Evolutionary conservation across 2,329 filamentous ascomycete genomes (phyloP), one percentile per base, ranked within the genome.

Genomic region (Phialophora verrucosa): DNA sequence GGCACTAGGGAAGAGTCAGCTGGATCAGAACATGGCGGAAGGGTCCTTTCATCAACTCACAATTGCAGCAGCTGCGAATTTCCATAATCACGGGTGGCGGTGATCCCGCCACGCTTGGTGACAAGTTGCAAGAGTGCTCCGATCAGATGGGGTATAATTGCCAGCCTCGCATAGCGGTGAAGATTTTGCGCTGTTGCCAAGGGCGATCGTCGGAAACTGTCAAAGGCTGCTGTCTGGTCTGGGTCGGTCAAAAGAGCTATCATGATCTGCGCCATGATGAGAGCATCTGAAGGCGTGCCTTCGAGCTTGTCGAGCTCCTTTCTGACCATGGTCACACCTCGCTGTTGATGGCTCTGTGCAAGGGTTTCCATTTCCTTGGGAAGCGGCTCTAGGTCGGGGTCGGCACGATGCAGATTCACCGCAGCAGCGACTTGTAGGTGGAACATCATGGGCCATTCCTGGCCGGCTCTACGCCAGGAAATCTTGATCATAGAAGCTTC

Each of bases 261-360:
- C 61, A 67, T 67, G 50, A 64, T 53, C 56, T 60, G 42, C 3
- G 65, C 65, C 65, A 67, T 67, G 55, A 67, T 50, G 23, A 67
- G 44, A 14, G 55, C 56, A 61, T 67, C 65, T 5, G 65, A 58
- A 17, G 65, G 31, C 5, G 57, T 56, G 12, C 56, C 57, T 42
- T 55, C 42, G n/a, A 64, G 61, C 31, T 32, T 61, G 17, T 57
- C 23, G 17, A 67, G 56, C 50, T 55, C 56, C 6, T 29, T 58
- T 56, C 51, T 60, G 17, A 67, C 38, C 54, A 67, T 31, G 23
- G 35, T 35, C 31, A 67, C 10, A 20, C 65, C 65, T 4, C 49
- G 61, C 27, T 29, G 51, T 8, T 64, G 61, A 51, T 67, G 61
- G 17, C 44, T 62, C 35, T 63, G 42, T 10, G 44, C 51, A 11